A percentile compares a stretch with the other conserved stretches of the same genome.
Conservation (phyloP, 2,329 filamentous ascomycete species). For the Trichoderma aggressivum region DNA sequence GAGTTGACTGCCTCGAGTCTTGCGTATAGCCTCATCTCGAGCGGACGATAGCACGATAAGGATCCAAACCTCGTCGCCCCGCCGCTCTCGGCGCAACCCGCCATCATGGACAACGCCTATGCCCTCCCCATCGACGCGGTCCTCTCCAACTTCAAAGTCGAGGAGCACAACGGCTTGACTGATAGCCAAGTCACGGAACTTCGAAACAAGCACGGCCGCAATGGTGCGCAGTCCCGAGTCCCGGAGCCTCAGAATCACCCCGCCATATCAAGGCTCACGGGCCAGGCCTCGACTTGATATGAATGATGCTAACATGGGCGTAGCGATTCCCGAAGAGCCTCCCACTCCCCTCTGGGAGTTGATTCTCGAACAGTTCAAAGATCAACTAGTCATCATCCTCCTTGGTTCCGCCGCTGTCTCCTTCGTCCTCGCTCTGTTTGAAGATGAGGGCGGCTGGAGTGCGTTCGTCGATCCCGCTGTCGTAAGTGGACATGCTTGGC, state of each 20-base stretch:
- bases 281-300: neutral
- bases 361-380: slow-evolving; percentile 97
- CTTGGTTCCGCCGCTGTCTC: slow-evolving; percentile 90
- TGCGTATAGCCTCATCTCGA: neutral
- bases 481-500: slow-evolving; percentile 50
- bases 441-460: slow-evolving; percentile 90
- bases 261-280: neutral
- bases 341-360: slow-evolving; percentile 95
- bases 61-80: neutral
- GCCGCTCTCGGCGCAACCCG: slow-evolving; percentile 19
- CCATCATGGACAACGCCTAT: slow-evolving; percentile 61
- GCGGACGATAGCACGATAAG: slow-evolving; percentile 1
- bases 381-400: slow-evolving; percentile 94
- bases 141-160: slow-evolving; percentile 56
- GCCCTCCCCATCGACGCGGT: slow-evolving; percentile 56
- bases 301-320: slow-evolving; percentile 11
- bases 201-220: slow-evolving; percentile 60
- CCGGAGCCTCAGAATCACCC: neutral
- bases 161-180: slow-evolving; percentile 52
- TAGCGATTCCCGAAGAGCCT: slow-evolving; percentile 76
- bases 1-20: neutral
- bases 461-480: slow-evolving; percentile 96
- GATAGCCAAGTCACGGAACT: slow-evolving; percentile 56
- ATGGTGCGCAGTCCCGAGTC: slow-evolving; percentile 49
- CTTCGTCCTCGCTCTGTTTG: slow-evolving; percentile 88